These are phyloP conservation scores for Xylariaceae sp. DNA, from an alignment of 2,329 filamentous ascomycete genomes.

Conservation along the genomic window DNA sequence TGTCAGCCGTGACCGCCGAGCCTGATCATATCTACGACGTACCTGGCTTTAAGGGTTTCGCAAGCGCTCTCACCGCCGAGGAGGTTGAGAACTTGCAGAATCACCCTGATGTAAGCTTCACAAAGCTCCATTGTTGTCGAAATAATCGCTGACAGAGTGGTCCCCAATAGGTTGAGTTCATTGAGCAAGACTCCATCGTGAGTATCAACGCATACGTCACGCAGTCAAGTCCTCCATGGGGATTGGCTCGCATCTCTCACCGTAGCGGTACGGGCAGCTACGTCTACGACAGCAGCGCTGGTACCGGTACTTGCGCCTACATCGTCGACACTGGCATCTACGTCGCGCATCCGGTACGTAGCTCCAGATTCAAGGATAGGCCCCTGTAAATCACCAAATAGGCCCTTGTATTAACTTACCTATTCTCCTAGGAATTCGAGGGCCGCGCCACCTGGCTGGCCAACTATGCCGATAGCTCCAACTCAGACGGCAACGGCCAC, in stretches of 20 bases:
- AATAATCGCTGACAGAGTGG: constrained; percentile 18
- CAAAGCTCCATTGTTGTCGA: not conserved
- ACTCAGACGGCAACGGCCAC: constrained; percentile 50
- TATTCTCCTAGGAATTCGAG: constrained; percentile 46
- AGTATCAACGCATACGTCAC: constrained; percentile 42
- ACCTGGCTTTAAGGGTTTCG: constrained; percentile 50
- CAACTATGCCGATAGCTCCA: constrained; percentile 42
- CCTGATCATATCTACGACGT: constrained; percentile 44
- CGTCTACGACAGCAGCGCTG: constrained; percentile 51
- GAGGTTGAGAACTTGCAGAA: constrained; percentile 50
- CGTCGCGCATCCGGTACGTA: constrained; percentile 47
- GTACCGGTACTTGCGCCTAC: constrained; percentile 55
- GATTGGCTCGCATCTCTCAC: constrained; percentile 54
- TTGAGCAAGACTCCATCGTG: constrained; percentile 44
- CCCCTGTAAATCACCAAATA: no score
- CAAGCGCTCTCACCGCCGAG: constrained; percentile 50
- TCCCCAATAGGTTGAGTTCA: constrained; percentile 42
- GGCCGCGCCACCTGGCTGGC: constrained; percentile 48
- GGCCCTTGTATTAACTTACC: constrained; percentile 21
- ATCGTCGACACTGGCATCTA: constrained; percentile 63
- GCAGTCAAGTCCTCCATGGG: constrained; percentile 50
- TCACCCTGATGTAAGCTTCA: constrained; percentile 47
- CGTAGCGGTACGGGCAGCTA: constrained; percentile 46
- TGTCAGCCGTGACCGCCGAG: constrained; percentile 37
- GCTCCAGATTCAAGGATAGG: not conserved